A percentile compares a stretch with the other conserved stretches of the same genome.
phyloP scores from a whole-genome alignment of 1,139 yeast genomes.

The Eremothecium cymbalariae region DNA sequence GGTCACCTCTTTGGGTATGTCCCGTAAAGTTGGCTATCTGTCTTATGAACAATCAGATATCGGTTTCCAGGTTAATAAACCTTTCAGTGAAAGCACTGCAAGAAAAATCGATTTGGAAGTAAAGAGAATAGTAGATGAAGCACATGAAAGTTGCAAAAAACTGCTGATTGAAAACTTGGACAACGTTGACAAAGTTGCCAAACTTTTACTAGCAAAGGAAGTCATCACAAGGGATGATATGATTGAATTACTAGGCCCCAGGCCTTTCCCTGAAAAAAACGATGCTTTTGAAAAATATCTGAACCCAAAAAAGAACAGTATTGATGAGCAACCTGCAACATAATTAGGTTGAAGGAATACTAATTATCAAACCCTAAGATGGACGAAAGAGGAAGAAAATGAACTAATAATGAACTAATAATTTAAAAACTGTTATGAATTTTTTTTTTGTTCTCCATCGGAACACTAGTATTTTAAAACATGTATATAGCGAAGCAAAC shows the following conservation, averaged over 20 bases:
- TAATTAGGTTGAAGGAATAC: too few species aligned
- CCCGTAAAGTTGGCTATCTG: slow-evolving; percentile 71
- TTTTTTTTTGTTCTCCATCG: too few species aligned
- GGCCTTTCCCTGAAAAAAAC: slow-evolving; percentile 84
- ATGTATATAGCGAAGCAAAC: slow-evolving; percentile 6
- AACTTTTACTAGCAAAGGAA: slow-evolving; percentile 73
- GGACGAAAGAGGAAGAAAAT: too few species aligned
- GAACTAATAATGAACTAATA: too few species aligned
- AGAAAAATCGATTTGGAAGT: slow-evolving; percentile 75
- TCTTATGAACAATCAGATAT: slow-evolving; percentile 57
- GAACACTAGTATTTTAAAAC: too few species aligned
- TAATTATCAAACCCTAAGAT: too few species aligned
- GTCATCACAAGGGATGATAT: slow-evolving; percentile 86
- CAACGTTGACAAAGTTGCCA: slow-evolving; percentile 79
- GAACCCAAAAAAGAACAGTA: slow-evolving; percentile 21
- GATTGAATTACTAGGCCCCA: slow-evolving; percentile 75
- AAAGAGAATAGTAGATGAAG: slow-evolving; percentile 67
- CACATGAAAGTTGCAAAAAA: slow-evolving; percentile 60
- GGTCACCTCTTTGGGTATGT: slow-evolving; percentile 93
- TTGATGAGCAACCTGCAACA: not conserved
- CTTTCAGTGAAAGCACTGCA: slow-evolving; percentile 85
- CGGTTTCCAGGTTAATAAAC: slow-evolving; percentile 57
- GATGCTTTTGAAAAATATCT: slow-evolving; percentile 89
- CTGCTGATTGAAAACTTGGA: slow-evolving; percentile 61
- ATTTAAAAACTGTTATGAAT: too few species aligned